phyloP scores from a whole-genome alignment of 2,329 filamentous ascomycete species.

The Penicillium fuscoglaucum region DNA sequence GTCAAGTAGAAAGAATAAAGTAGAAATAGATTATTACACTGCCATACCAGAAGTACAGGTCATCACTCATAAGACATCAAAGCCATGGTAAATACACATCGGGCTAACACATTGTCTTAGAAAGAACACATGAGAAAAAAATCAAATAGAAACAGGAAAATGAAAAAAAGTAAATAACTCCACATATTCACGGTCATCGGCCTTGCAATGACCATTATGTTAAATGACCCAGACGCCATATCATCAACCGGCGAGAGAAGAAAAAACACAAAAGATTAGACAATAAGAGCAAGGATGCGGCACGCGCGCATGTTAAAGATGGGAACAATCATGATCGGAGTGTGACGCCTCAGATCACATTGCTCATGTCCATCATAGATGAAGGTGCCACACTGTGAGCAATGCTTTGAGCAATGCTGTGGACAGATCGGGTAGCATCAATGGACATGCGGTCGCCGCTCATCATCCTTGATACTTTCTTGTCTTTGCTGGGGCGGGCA shows the following conservation, averaged over 20 bases:
- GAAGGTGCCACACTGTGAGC: slow-evolving; percentile 45
- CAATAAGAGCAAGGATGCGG: slow-evolving; percentile 6
- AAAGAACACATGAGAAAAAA: slow-evolving; percentile 9
- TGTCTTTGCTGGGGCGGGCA: slow-evolving; percentile 53
- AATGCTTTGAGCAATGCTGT: slow-evolving; percentile 46
- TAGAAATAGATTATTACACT: slow-evolving; percentile 23
- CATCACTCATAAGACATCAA: slow-evolving; percentile 35
- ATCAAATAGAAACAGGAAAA: slow-evolving; percentile 17
- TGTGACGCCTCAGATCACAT: slow-evolving; percentile 48
- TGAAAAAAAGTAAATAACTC: slow-evolving; percentile 12
- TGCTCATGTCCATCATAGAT: slow-evolving; percentile 46
- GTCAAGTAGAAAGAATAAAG: slow-evolving; percentile 6
- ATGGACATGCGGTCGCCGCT: slow-evolving; percentile 48
- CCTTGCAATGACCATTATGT: slow-evolving; percentile 11
- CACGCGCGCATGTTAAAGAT: slow-evolving; percentile 2
- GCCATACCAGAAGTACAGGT: slow-evolving; percentile 28
- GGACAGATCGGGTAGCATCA: slow-evolving; percentile 40
- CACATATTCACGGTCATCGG: slow-evolving; percentile 11
- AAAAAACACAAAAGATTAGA: slow-evolving; percentile 4
- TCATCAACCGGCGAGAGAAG: slow-evolving; percentile 5
- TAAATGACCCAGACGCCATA: slow-evolving; percentile 6
- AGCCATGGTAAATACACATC: slow-evolving; percentile 28
- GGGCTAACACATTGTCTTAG: slow-evolving; percentile 16
- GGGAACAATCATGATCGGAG: slow-evolving; percentile 27
- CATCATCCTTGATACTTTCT: slow-evolving; percentile 39